Conservation (phyloP, 495 filamentous ascomycete genomes). For the Amniculicola lignicola region DNA sequence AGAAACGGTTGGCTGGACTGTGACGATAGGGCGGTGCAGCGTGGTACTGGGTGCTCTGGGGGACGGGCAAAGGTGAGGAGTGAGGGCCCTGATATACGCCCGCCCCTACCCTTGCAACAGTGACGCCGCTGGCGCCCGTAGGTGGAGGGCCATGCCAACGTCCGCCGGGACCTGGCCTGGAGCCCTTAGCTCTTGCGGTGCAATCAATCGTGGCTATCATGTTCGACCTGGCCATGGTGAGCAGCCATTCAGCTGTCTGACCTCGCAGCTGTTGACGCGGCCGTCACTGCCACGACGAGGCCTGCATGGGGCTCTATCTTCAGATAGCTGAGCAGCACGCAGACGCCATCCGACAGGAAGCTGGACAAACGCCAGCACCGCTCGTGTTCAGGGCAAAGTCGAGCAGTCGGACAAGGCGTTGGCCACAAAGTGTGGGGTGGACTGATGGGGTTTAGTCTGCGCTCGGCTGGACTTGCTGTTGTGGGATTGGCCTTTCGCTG, state of each 20-base stretch:
- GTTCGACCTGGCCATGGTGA: no score
- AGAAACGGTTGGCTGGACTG: constrained; percentile 12
- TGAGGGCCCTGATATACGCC: constrained; percentile 24
- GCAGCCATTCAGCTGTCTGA: not conserved
- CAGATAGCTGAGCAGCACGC: constrained; percentile 4
- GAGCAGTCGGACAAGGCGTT: constrained; percentile 6
- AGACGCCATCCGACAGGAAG: constrained; percentile 5
- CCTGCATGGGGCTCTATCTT: not conserved
- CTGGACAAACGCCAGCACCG: constrained; percentile 5
- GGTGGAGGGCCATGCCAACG: constrained; percentile 27
- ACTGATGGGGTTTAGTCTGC: not conserved
- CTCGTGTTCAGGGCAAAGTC: constrained; percentile 17
- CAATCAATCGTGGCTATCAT: not conserved
- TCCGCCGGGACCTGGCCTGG: constrained; percentile 12
- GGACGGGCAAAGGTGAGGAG: constrained; percentile 19
- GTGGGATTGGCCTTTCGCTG: not conserved
- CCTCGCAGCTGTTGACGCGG: not conserved
- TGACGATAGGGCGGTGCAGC: constrained; percentile 21
- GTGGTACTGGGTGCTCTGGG: constrained; percentile 8
- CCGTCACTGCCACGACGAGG: constrained; percentile 15
- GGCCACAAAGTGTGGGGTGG: constrained; percentile 29
- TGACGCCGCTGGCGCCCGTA: constrained; percentile 10
- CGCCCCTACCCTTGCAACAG: constrained; percentile 26
- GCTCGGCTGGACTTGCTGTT: constrained; percentile 25
- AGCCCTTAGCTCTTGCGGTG: constrained; percentile 1